Base-by-base conservation (phyloP, 176 grass and related monocot species). In the Microstegium vimineum region DNA sequence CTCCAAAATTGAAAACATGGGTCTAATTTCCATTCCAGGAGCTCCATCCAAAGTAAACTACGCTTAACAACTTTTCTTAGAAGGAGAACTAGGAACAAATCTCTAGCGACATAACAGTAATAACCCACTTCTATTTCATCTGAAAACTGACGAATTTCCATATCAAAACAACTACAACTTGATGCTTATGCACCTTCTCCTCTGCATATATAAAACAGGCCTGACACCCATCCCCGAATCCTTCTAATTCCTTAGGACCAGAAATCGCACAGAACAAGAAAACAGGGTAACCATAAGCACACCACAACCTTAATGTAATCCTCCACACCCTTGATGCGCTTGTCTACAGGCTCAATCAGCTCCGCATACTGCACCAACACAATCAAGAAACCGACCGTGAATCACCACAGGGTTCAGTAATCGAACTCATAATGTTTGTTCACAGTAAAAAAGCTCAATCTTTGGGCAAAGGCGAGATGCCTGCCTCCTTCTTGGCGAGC, bases 401-500 rank as follows among this genome's bases (percentile, higher is more conserved):
- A 82, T 31, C 18, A 64, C 25, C 32, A 79, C 5, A 41, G 35
- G 8, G 46, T 43, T 8, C 2, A 84, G 11, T 31, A 23, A 71
- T 26, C 23, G n/a, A 11, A 4, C 2, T 0, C 54, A 11, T n/a
- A 56, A 56, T 56, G 2, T 59, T 59, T 56, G 2, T 59, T 59
- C n/a, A 25, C 8, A 59, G n/a, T 1, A 60, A 42, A 60, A 60
- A 59, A 25, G 3, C 54, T 60, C 56, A 60, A 26, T 60, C 56
- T 60, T 60, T 60, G 56, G n/a, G 56, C 56, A 90, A 65, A 69
- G 43, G 9, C 1, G 52, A 82, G 23, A 82, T 76, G 72, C 69
- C 47, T 52, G 84, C 91, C 91, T 93, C 91, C 66, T 93, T 90
- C 68, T 87, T 87, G 85, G 74, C 72, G 36, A 93, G 76, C 91